Conservation (phyloP, 108 stramenopile species). For the Pseudonitzschia pungens region DNA sequence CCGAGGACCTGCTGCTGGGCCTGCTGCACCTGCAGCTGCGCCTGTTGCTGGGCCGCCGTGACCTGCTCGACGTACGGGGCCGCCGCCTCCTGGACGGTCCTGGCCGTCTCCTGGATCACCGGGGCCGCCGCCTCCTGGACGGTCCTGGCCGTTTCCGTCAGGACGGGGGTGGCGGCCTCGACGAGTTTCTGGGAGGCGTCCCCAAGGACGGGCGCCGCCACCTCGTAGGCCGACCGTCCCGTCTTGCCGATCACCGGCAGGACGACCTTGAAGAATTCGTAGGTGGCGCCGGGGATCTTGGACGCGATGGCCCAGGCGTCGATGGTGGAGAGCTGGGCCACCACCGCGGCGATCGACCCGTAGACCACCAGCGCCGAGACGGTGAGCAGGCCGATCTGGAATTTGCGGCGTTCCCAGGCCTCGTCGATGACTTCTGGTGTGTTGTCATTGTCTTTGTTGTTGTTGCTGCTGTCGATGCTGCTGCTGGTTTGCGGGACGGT, state of each 20-base stretch:
- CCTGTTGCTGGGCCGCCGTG: neutral
- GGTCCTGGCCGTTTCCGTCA: neutral
- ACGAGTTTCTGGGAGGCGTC: neutral
- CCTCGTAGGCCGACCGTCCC: conserved; percentile 2
- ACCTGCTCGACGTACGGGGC: conserved; percentile 9
- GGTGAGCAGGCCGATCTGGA: neutral
- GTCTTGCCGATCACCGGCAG: neutral
- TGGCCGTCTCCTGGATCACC: neutral
- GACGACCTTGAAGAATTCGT: neutral
- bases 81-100: neutral
- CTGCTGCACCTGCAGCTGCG: neutral
- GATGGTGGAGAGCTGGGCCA: neutral
- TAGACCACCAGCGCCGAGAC: neutral
- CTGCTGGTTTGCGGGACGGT: no score
- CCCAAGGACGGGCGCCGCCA: neutral
- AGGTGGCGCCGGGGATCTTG: neutral
- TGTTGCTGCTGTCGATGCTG: neutral
- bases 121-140: neutral
- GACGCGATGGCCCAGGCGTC: neutral
- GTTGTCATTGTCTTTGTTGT: neutral
- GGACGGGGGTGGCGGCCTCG: neutral
- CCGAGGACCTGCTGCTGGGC: neutral
- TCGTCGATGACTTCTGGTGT: neutral
- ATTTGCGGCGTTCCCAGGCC: neutral
- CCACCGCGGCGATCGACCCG: neutral